Evolutionary conservation across 805 yeast species (phyloP).

Genomic region (Kurtzmaniella cleridarum): DNA sequence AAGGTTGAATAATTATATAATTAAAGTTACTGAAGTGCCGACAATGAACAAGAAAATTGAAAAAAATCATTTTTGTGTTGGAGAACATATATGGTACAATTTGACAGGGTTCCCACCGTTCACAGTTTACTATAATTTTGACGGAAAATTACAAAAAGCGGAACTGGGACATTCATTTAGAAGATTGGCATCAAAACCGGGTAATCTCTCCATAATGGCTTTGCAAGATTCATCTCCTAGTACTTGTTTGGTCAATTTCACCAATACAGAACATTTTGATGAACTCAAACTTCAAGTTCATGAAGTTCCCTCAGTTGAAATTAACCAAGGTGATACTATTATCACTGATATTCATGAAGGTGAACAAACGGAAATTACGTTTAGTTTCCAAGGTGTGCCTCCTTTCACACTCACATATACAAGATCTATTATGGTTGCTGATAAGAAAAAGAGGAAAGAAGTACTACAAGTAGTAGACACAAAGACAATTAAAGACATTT

Average conservation of each 20-base stretch:
- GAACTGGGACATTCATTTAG: conserved; percentile 43
- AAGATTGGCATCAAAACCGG: conserved; percentile 78
- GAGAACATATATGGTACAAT: conserved; percentile 77
- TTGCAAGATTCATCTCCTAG: conserved; percentile 69
- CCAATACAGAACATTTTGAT: conserved; percentile 26
- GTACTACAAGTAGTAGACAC: conserved; percentile 38
- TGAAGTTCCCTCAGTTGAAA: conserved; percentile 69
- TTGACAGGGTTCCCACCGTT: conserved; percentile 80
- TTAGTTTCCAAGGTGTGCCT: conserved; percentile 80
- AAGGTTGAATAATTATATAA: conserved; percentile 34
- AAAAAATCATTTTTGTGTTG: conserved; percentile 70
- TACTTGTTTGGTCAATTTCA: conserved; percentile 63
- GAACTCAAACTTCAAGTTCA: conserved; percentile 30
- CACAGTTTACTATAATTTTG: conserved; percentile 67
- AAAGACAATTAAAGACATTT: conserved; percentile 64
- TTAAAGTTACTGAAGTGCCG: conserved; percentile 75
- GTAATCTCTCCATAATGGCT: conserved; percentile 61
- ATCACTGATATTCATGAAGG: conserved; percentile 90
- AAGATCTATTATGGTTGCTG: conserved; percentile 49
- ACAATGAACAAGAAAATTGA: conserved; percentile 38
- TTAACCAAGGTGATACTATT: conserved; percentile 69
- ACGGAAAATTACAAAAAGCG: conserved; percentile 54
- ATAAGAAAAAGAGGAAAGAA: conserved; percentile 9
- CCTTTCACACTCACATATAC: conserved; percentile 87
- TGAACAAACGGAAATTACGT: conserved; percentile 82